Evolutionary conservation across 805 yeast genomes (phyloP).

Genomic region (Metschnikowia vanudenii): DNA sequence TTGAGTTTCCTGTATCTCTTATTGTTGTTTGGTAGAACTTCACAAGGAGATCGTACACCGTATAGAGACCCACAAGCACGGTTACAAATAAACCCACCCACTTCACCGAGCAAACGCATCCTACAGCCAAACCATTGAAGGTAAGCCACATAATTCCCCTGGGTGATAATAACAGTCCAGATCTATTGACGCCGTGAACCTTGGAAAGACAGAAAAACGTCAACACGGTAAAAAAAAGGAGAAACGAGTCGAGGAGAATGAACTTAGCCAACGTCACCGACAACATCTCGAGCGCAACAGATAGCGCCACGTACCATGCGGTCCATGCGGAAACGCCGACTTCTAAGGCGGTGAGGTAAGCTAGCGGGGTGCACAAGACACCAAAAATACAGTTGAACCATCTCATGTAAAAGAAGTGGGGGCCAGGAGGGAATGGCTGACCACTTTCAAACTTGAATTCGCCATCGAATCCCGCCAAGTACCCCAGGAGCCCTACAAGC

Average conservation of each 20-base stretch:
- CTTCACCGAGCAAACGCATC: constrained; percentile 81
- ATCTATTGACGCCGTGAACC: constrained; percentile 46
- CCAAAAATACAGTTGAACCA: constrained; percentile 68
- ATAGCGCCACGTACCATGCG: constrained; percentile 57
- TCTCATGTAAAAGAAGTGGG: constrained; percentile 66
- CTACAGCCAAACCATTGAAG: constrained; percentile 65
- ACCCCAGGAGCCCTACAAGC: constrained; percentile 86
- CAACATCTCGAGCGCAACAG: constrained; percentile 66
- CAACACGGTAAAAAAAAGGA: constrained; percentile 66
- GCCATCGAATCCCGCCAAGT: constrained; percentile 80
- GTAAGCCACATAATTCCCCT: constrained; percentile 55
- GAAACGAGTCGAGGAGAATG: constrained; percentile 73
- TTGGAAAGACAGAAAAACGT: constrained; percentile 40
- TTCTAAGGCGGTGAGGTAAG: constrained; percentile 49
- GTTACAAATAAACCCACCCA: constrained; percentile 82
- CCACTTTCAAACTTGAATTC: constrained; percentile 75
- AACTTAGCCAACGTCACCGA: constrained; percentile 71
- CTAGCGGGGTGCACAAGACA: constrained; percentile 63
- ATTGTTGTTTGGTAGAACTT: constrained; percentile 36
- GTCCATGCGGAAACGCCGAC: constrained; percentile 32
- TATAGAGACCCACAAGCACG: constrained; percentile 56
- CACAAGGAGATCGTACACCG: constrained; percentile 50
- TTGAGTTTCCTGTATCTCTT: constrained; percentile 8
- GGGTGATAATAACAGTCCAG: constrained; percentile 35
- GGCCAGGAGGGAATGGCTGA: constrained; percentile 55